Base-by-base conservation (phyloP, 345 rosid species). In the Eucalyptus camaldulensis region DNA sequence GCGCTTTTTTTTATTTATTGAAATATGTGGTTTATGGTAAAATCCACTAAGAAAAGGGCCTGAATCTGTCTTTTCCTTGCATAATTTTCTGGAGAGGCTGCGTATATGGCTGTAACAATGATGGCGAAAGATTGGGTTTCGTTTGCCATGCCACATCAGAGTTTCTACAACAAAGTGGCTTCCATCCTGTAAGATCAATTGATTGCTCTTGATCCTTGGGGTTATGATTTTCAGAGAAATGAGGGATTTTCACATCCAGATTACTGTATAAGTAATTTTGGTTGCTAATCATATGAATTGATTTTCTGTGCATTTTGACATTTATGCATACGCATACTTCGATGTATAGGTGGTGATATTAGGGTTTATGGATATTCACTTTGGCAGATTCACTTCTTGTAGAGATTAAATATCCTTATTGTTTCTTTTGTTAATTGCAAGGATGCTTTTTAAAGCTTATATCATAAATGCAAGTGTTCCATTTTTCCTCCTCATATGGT, bases 131-230 rank as follows among this genome's bases (percentile, higher is more conserved):
- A 90, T 96, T 96, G 89, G 96, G 95, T 87, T 96, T 96, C 93
- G 96, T 97, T 91, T 96, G 99, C 93, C 99, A 96, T 85, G 97
- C 99, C 22, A 98, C 99, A 88, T 96, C 96, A 85, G 99, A 97
- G 91, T 97, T 95, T 90, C 95, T 96, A 90, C 96, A 91, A 24
- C 98, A 97, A 94, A 93, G 94, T 80, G 99, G 99, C 91, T 94
- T 92, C 91, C 97, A 95, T 93, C 99, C 98, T 45, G 99, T 97
- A 93, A 91, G 97, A 88, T 86, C 85, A 80, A 85, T 83, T 54
- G 62, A 86, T 89, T 87, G 25, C 56, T 49, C 11, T 37, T 37
- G 83, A 76, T 76, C 83, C 83, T 76, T 76, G 27, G 83, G 44
- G 27, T 76, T 76, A 76, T 76, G 27, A 40, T 76, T 76, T 76